Evolutionary conservation across 129 eudicot genomes (phyloP), one percentile per base, ranked within the genome.

Genomic region (Pittosporum tobira): DNA sequence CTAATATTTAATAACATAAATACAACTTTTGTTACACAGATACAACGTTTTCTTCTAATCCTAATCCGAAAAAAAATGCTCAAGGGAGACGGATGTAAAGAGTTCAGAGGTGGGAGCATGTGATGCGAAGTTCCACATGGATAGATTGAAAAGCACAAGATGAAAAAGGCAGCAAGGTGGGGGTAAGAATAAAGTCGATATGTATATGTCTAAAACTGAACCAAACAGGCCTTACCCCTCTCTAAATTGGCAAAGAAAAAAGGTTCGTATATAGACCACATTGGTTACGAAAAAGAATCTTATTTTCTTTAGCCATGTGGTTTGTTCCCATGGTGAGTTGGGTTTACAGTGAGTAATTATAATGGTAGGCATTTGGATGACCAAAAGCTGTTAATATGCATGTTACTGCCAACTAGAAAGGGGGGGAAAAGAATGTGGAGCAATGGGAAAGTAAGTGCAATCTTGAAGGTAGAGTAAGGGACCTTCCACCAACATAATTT

Each of bases 61-160:
- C n/a, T n/a, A n/a, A n/a, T n/a, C n/a, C n/a, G n/a, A n/a, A n/a
- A n/a, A n/a, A n/a, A n/a, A n/a, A n/a, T n/a, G n/a, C n/a, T n/a
- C n/a, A n/a, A 11, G 37, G 18, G 15, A 24, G 26, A 36, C 54
- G 62, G 56, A 2, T 43, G 67, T 43, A 12, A 70, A 21, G 40
- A 23, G 23, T 42, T 37, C 26, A 56, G 43, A 2, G 67, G 59
- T 36, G 70, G 62, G 65, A 58, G 83, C 83, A 72, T 77, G 75
- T 77, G 84, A 65, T 69, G 67, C 66, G 63, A 54, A 66, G 74
- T 43, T 51, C 48, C 65, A 68, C 79, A 64, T 59, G 73, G 72
- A 3, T 48, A 23, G 71, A 56, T 53, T 38, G 50, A 34, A 56
- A 56, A 67, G 57, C 68, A 57, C 55, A 37, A 34, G 24, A 27